Percentiles rank a stretch among this genome's conserved stretches.
Evolutionary conservation across 2,329 filamentous ascomycete species (phyloP).

Genomic region (Arthrobotrys conoides): DNA sequence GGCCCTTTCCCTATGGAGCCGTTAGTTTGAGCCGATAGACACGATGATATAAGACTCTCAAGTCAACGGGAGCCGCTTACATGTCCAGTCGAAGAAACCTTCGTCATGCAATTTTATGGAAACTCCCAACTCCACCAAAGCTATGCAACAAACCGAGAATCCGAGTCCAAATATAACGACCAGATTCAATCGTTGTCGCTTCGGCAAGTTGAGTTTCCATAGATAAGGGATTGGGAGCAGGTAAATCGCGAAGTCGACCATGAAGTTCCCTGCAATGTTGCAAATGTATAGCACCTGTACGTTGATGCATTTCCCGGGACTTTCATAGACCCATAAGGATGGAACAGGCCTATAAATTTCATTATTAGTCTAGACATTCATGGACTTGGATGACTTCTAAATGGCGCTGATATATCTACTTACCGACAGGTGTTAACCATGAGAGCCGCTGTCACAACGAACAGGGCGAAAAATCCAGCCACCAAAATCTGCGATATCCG

Average conservation of each 20-base stretch:
- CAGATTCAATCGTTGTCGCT: constrained; percentile 36
- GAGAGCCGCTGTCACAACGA: constrained; percentile 3
- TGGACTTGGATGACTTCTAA: background rate
- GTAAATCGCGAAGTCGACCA: constrained; percentile 35
- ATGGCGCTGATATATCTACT: background rate
- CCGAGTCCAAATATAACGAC: constrained; percentile 47
- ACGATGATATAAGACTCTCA: background rate
- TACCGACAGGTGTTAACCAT: constrained; percentile 40
- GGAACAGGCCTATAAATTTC: constrained; percentile 14
- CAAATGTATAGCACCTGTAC: constrained; percentile 32
- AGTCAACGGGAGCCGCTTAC: constrained; percentile 7
- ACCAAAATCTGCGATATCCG: constrained; percentile 26
- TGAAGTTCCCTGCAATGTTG: constrained; percentile 31
- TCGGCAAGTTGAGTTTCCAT: constrained; percentile 41
- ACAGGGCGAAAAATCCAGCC: constrained; percentile 20
- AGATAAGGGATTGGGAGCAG: constrained; percentile 47
- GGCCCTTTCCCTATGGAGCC: constrained; percentile 28
- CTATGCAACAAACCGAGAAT: constrained; percentile 36
- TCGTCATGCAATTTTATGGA: constrained; percentile 28
- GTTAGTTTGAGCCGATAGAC: background rate
- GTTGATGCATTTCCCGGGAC: constrained; percentile 29
- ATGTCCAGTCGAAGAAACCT: constrained; percentile 40
- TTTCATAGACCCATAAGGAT: constrained; percentile 19
- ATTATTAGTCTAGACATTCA: background rate
- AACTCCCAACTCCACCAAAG: constrained; percentile 16